phyloP scores from a whole-genome alignment of 2,329 filamentous ascomycete genomes.

The Curvularia sp. region DNA sequence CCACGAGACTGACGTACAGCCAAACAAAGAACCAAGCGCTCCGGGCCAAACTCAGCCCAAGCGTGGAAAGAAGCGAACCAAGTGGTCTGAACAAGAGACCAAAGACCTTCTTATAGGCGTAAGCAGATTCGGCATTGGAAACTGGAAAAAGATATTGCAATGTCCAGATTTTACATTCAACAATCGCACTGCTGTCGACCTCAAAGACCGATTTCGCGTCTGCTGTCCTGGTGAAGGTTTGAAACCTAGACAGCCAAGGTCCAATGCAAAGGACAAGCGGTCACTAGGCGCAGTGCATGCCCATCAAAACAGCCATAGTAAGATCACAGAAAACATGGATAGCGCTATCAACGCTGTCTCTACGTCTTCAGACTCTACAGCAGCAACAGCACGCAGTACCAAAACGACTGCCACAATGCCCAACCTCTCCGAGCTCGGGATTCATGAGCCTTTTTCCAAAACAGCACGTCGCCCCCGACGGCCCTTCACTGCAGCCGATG shows the following conservation, averaged over 20 bases:
- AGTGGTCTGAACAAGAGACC: constrained; percentile 70
- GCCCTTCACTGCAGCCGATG: constrained; percentile 64
- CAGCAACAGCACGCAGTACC: constrained; percentile 17
- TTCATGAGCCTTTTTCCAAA: constrained; percentile 59
- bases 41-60: constrained; percentile 32
- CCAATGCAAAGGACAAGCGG: constrained; percentile 39
- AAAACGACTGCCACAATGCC: constrained; percentile 31
- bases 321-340: background rate
- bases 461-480: constrained; percentile 61
- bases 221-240: constrained; percentile 56
- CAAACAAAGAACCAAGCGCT: constrained; percentile 9
- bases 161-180: constrained; percentile 65
- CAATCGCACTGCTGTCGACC: constrained; percentile 65
- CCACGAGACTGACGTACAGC: background rate
- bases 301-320: background rate
- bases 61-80: constrained; percentile 61
- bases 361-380: background rate
- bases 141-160: constrained; percentile 68
- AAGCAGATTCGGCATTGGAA: constrained; percentile 67
- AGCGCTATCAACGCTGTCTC: background rate
- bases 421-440: constrained; percentile 55
- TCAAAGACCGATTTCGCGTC: constrained; percentile 68
- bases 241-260: constrained; percentile 46
- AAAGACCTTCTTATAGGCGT: constrained; percentile 64
- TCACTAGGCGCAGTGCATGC: background rate